phyloP scores from a whole-genome alignment of 2,329 filamentous ascomycete species.

The Scedosporium apiospermum region DNA sequence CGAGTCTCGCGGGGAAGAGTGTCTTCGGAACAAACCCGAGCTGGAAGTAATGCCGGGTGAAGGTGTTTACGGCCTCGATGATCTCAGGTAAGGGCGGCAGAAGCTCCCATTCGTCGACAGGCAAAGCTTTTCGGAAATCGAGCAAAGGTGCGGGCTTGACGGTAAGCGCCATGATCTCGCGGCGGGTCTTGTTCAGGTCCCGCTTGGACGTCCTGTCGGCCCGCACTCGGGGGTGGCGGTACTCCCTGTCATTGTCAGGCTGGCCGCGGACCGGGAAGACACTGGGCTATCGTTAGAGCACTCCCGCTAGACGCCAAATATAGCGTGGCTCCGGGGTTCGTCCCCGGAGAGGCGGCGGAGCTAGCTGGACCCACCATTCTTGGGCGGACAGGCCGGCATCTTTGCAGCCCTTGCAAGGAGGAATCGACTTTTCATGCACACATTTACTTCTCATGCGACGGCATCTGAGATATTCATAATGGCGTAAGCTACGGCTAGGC shows the following conservation, averaged over 20 bases:
- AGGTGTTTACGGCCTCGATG: conserved; percentile 41
- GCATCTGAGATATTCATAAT: conserved; percentile 27
- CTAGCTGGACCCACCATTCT: conserved; percentile 35
- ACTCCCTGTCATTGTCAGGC: conserved; percentile 43
- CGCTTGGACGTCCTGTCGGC: conserved; percentile 34
- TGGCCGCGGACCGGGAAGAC: conserved; percentile 43
- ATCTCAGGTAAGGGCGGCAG: conserved; percentile 39
- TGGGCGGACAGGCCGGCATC: conserved; percentile 36
- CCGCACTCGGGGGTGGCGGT: conserved; percentile 43
- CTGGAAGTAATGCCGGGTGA: conserved; percentile 48
- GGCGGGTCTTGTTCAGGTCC: conserved; percentile 25
- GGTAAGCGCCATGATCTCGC: conserved; percentile 14
- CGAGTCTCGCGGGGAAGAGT: conserved; percentile 37
- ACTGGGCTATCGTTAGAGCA: conserved; percentile 19
- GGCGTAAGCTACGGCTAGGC: neutral
- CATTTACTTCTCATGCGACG: conserved; percentile 49
- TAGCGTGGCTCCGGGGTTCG: too few relatives aligned
- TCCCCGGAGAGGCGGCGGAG: too few relatives aligned
- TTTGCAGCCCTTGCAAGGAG: conserved; percentile 42
- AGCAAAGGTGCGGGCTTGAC: conserved; percentile 18
- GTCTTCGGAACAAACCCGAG: conserved; percentile 49
- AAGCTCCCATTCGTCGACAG: conserved; percentile 35
- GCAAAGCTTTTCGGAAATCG: conserved; percentile 12
- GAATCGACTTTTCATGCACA: conserved; percentile 34
- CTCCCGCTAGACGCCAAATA: too few relatives aligned